Conservation (phyloP, 805 yeast species). For the Metschnikowia similis region DNA sequence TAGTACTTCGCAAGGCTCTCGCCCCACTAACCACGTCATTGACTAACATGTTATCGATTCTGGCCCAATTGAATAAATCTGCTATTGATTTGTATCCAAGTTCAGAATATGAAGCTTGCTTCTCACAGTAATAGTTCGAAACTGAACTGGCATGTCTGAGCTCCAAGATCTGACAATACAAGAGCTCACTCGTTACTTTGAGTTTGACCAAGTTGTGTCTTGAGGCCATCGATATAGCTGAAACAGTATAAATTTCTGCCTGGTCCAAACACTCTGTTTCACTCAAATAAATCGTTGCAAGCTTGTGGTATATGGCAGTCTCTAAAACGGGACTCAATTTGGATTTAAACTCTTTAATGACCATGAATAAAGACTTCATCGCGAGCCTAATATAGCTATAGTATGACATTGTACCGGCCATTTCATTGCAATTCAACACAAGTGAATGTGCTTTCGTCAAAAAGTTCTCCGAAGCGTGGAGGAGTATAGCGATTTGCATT, state of each 20-base stretch:
- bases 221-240: slow-evolving; percentile 25
- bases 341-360: slow-evolving; percentile 27
- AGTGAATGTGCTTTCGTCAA: slow-evolving; percentile 11
- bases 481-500: slow-evolving; percentile 9
- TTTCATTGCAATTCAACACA: slow-evolving; percentile 12
- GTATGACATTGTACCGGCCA: slow-evolving; percentile 10
- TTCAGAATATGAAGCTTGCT: slow-evolving; percentile 2
- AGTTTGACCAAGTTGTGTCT: slow-evolving; percentile 21
- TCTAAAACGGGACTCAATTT: slow-evolving; percentile 28
- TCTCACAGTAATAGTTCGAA: slow-evolving; percentile 6
- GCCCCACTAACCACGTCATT: slow-evolving; percentile 24
- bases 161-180: slow-evolving; percentile 36
- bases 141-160: slow-evolving; percentile 8
- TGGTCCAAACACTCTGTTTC: slow-evolving; percentile 40
- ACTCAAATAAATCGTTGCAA: slow-evolving; percentile 33
- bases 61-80: slow-evolving; percentile 28
- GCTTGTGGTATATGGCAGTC: slow-evolving; percentile 28
- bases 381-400: slow-evolving; percentile 12
- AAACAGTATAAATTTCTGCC: slow-evolving; percentile 38
- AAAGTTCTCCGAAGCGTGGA: slow-evolving; percentile 10
- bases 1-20: slow-evolving; percentile 15
- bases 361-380: slow-evolving; percentile 11
- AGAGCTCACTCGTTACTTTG: slow-evolving; percentile 30
- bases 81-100: slow-evolving; percentile 16
- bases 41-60: slow-evolving; percentile 27